Conservation (phyloP, 73 alveolate species). For the Symbiodinium pilosum region DNA sequence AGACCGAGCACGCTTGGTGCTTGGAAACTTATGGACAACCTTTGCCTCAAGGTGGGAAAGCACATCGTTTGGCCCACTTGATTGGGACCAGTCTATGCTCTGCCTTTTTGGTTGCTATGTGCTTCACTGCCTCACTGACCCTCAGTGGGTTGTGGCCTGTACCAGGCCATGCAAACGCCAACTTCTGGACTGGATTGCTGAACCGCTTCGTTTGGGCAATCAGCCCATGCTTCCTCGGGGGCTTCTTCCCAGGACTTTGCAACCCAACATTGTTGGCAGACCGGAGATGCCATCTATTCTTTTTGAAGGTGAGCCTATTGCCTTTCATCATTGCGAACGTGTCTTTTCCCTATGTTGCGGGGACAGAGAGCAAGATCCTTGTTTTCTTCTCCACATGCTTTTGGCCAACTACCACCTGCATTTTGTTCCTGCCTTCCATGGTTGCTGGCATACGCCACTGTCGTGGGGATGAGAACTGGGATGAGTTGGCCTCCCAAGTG, state of each 20-base stretch:
- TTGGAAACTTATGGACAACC: too few relatives aligned
- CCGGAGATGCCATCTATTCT: conserved; percentile 1
- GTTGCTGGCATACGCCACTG: conserved; percentile 30
- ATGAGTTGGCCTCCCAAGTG: background rate
- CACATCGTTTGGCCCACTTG: too few relatives aligned
- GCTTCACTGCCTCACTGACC: conserved; percentile 15
- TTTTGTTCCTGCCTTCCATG: conserved; percentile 38
- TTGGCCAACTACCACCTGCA: conserved; percentile 42
- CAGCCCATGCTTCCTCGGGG: conserved; percentile 28
- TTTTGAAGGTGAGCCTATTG: background rate
- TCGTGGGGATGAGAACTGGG: conserved; percentile 4
- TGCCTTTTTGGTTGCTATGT: background rate
- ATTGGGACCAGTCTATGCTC: background rate
- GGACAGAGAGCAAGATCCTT: background rate
- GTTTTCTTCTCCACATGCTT: conserved; percentile 43
- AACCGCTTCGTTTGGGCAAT: conserved; percentile 23
- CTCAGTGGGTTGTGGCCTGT: conserved; percentile 42
- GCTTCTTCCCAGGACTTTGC: conserved; percentile 44
- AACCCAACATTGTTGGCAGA: background rate
- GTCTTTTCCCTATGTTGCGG: conserved; percentile 21
- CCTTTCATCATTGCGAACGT: conserved; percentile 24
- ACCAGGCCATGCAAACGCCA: conserved; percentile 26
- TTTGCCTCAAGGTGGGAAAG: too few relatives aligned
- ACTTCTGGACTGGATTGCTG: conserved; percentile 2
- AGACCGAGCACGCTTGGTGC: too few relatives aligned